These are phyloP conservation scores for Hyaloperonospora arabidopsidis DNA, from an alignment of 352 stramenopile species.

Conservation along the genomic window DNA sequence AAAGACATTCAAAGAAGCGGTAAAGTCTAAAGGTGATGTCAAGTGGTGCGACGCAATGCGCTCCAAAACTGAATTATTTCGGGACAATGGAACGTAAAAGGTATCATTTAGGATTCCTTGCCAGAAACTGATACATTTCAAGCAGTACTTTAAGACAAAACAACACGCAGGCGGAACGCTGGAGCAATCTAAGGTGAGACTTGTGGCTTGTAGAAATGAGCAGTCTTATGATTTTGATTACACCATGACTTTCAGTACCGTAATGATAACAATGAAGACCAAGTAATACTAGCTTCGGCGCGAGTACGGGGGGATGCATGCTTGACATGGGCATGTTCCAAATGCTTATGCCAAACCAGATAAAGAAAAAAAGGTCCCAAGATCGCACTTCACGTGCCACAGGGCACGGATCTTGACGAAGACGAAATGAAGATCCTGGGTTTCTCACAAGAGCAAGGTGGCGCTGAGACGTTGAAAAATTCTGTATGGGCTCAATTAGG, in stretches of 20 bases:
- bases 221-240: neutral
- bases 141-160: neutral
- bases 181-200: neutral
- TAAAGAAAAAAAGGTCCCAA: neutral
- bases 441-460: neutral
- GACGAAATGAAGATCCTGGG: neutral
- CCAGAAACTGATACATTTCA: neutral
- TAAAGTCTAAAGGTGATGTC: neutral
- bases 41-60: neutral
- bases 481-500: neutral
- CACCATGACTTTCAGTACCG: neutral
- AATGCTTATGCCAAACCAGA: neutral
- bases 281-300: neutral
- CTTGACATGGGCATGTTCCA: neutral
- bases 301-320: too few species aligned
- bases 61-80: neutral
- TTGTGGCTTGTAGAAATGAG: neutral
- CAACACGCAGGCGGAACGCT: neutral
- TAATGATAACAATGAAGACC: neutral
- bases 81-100: neutral
- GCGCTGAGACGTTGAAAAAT: neutral
- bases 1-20: neutral
- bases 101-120: neutral
- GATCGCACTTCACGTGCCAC: neutral
- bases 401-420: neutral